A percentile compares a stretch with the other conserved stretches of the same genome.
Conservation (phyloP, 2,329 filamentous ascomycete genomes). For the Aureobasidium zeae region DNA sequence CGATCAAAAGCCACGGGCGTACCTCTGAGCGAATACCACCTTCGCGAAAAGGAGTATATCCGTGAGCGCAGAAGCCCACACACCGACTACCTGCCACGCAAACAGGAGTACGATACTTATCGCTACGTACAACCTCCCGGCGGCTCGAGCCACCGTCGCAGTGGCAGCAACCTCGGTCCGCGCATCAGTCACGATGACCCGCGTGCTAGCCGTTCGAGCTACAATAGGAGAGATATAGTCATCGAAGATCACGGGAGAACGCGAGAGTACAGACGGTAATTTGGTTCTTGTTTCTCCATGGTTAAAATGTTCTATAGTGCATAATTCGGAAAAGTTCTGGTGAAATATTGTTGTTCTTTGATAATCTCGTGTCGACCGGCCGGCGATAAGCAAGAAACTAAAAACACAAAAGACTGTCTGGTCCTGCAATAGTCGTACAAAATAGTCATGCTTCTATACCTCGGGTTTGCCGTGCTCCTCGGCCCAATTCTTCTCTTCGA, state of each 20-base stretch:
- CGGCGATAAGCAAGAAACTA: no score
- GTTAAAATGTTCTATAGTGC: not conserved
- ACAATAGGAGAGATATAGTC: slow-evolving; percentile 17
- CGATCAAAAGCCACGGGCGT: slow-evolving; percentile 21
- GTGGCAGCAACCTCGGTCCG: slow-evolving; percentile 20
- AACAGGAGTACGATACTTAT: slow-evolving; percentile 37
- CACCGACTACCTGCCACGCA: slow-evolving; percentile 17
- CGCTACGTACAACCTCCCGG: slow-evolving; percentile 37
- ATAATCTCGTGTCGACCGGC: no score
- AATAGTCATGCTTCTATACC: not conserved
- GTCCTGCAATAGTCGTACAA: no score
- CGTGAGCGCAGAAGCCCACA: slow-evolving; percentile 28
- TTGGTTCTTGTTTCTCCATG: not conserved
- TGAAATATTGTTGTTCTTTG: not conserved
- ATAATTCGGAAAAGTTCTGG: not conserved
- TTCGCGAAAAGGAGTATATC: slow-evolving; percentile 36
- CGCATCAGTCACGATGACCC: slow-evolving; percentile 21
- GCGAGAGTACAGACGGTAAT: slow-evolving; percentile 14
- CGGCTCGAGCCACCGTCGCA: not conserved
- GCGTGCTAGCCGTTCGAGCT: slow-evolving; percentile 20
- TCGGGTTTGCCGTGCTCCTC: slow-evolving; percentile 21
- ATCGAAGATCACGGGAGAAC: slow-evolving; percentile 19
- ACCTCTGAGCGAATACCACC: slow-evolving; percentile 30
- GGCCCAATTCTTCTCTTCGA: slow-evolving; percentile 29
- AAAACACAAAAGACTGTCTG: not conserved